Evolutionary conservation across 2,329 filamentous ascomycete genomes (phyloP), one percentile per base, ranked within the genome.

Genomic region (Piedraia hortae): DNA sequence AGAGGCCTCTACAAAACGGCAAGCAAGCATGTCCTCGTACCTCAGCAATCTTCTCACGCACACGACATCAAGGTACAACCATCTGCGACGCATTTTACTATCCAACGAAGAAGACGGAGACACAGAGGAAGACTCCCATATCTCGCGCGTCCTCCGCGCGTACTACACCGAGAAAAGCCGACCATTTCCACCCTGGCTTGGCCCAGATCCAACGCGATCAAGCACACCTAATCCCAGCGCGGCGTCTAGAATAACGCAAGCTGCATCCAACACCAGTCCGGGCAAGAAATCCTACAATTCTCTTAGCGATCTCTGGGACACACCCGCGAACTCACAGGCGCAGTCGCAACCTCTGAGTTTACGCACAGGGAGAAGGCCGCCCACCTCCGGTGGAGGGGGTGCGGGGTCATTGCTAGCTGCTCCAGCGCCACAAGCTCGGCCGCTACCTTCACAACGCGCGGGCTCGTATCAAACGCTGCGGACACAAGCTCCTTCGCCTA

Each of bases 91-190:
- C 26, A 68, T 68, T 28, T 64, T 75, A 29, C 63, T 80, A 31
- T 62, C 73, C 16, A 47, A 47, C 41, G 53, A 56, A 39, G 46
- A 46, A 25, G 53, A 57, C 39, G 53, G 53, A 36, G 53, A 57
- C 40, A 55, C 52, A 23, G 51, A 88, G 47, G 80, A 93, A 50
- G 77, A 89, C 50, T 88, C 78, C 3, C 78, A 93, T 51, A 72
- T 93, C 38, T 88, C 75, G 48, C 74, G 85, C 37, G 78, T 89
- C 16, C 63, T 97, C 12, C 72, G 85, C 37, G 70, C 66, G 35
- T 90, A 93, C 57, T 93, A 97, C 55, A 62, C 56, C 22, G 80
- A 93, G 45, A 85, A 88, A 41, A 73, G 70, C 34, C 66, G 68
- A 11, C 56, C 65, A 2, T 72, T 80, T 30, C 85, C 85, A 1